These are phyloP conservation scores for Cnidoscolus chayamansa DNA, from an alignment of 441 rosid species.

Conservation along the genomic window DNA sequence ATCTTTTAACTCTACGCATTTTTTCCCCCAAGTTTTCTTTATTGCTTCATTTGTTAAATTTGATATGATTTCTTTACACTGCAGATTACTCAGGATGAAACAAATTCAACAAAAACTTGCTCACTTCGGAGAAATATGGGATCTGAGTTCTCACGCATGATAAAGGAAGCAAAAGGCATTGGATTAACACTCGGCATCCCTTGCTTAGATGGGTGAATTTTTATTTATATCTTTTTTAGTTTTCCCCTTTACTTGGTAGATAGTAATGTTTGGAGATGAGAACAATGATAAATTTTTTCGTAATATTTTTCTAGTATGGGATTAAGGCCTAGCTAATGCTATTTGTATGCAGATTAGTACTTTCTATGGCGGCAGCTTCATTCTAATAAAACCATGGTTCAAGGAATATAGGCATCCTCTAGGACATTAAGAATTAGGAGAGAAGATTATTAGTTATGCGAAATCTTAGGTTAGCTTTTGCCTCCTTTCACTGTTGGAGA, in stretches of 20 bases:
- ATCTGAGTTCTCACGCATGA: slow-evolving; percentile 81
- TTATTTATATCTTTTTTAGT: no score
- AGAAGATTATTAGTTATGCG: neutral
- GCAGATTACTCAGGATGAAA: slow-evolving; percentile 52
- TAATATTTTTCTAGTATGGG: no score
- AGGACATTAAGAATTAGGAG: neutral
- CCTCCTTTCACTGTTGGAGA: neutral
- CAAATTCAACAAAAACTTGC: slow-evolving; percentile 37
- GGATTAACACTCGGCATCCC: slow-evolving; percentile 80
- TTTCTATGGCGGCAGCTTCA: neutral
- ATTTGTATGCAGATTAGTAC: neutral
- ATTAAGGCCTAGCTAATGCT: no score
- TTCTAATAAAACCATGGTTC: neutral
- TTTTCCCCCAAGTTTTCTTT: neutral
- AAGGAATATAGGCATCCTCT: slow-evolving; percentile 1
- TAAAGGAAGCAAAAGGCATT: slow-evolving; percentile 73
- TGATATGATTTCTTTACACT: slow-evolving; percentile 10
- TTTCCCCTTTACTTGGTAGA: neutral
- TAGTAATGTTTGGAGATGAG: neutral
- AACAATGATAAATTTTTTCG: neutral
- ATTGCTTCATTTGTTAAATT: slow-evolving; percentile 4
- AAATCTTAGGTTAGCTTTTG: neutral
- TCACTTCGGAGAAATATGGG: slow-evolving; percentile 84
- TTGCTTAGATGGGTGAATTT: slow-evolving; percentile 78
- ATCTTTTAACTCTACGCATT: neutral